Conservation (phyloP, 805 yeast species). For the Zygosaccharomyces bisporus region DNA sequence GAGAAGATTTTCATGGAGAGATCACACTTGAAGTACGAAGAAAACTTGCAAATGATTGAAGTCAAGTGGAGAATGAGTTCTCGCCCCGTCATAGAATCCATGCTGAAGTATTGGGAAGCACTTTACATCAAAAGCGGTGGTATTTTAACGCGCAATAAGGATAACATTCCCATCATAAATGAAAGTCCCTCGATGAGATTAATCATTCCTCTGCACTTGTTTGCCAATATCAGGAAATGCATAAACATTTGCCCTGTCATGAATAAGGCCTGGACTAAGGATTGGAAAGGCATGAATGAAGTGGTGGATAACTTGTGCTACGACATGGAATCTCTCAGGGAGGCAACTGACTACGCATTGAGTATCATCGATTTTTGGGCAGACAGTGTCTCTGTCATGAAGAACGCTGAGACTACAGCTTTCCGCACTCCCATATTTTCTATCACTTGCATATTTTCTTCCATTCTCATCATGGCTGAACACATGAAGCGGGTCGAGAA, state of each 20-base stretch:
- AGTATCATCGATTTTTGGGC: conserved; percentile 68
- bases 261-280: conserved; percentile 56
- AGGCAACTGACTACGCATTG: conserved; percentile 54
- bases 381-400: conserved; percentile 60
- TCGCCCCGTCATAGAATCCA: conserved; percentile 53
- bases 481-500: conserved; percentile 55
- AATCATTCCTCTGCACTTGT: conserved; percentile 60
- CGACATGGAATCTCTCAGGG: conserved; percentile 63
- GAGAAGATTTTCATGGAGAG: conserved; percentile 59
- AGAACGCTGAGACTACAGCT: conserved; percentile 63
- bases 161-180: conserved; percentile 39
- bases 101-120: conserved; percentile 66
- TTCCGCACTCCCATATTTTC: conserved; percentile 74
- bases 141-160: conserved; percentile 48
- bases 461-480: conserved; percentile 60
- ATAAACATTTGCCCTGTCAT: conserved; percentile 59
- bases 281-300: conserved; percentile 64
- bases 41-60: conserved; percentile 44
- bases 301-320: conserved; percentile 44
- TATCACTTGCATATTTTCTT: conserved; percentile 63
- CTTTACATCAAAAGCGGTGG: conserved; percentile 63
- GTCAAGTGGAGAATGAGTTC: conserved; percentile 64
- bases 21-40: conserved; percentile 35
- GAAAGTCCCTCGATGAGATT: conserved; percentile 56
- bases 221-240: conserved; percentile 65